Percentiles rank a stretch among this genome's conserved stretches.
Conservation (phyloP, 306 rosid species). For the Prunus padus region DNA sequence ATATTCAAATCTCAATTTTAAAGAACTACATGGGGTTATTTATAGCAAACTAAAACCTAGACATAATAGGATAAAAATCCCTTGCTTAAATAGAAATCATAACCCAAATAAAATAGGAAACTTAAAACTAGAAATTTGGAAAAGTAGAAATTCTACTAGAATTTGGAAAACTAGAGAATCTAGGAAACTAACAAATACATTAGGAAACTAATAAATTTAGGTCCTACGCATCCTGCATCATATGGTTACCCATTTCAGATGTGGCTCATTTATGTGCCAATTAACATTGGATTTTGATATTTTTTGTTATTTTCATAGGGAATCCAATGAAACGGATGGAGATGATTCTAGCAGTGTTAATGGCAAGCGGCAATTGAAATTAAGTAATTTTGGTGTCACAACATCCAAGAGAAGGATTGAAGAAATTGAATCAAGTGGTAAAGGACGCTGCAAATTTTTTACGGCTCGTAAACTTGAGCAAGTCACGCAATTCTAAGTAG, state of each 20-base stretch:
- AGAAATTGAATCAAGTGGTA: constrained; percentile 86
- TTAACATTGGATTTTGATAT: constrained; percentile 12
- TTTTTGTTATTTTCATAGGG: constrained; percentile 44
- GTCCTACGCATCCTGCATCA: no score
- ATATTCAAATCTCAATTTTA: no score
- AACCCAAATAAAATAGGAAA: no score
- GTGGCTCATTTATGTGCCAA: neutral
- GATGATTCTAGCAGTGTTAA: constrained; percentile 39
- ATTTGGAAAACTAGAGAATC: no score
- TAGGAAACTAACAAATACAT: no score
- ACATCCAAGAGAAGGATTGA: constrained; percentile 76
- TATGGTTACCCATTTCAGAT: neutral
- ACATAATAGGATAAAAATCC: no score
- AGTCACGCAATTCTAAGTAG: constrained; percentile 47
- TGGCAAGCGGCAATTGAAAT: constrained; percentile 69
- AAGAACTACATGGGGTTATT: no score
- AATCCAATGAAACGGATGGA: constrained; percentile 61
- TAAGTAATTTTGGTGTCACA: constrained; percentile 71
- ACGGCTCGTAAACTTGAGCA: constrained; percentile 82
- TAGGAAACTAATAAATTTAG: no score
- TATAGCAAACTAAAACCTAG: no score
- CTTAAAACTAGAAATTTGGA: no score
- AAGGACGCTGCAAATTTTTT: constrained; percentile 81
- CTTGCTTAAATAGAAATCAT: no score
- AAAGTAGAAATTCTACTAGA: no score